Evolutionary conservation across 2,329 filamentous ascomycete species (phyloP).

Genomic region (Sporothrix pallida): DNA sequence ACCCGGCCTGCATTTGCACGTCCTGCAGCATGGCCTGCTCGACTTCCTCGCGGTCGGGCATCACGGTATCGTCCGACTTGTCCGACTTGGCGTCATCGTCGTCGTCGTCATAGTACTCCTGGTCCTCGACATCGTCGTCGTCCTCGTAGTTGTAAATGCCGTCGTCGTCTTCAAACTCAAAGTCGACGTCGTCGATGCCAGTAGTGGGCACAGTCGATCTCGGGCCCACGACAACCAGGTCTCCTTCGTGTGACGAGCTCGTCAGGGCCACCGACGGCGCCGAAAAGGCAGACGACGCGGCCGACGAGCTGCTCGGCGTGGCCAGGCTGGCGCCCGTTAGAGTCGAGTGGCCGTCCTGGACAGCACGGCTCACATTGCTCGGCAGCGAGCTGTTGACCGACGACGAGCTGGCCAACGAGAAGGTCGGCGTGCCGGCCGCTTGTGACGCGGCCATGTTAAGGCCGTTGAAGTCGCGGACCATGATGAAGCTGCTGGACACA

Average conservation of each 20-base stretch:
- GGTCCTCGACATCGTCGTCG: constrained; percentile 31
- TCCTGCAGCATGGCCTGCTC: constrained; percentile 28
- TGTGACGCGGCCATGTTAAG: neutral
- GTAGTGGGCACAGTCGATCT: neutral
- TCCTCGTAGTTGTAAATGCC: constrained; percentile 24
- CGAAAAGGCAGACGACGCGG: neutral
- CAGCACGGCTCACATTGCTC: constrained; percentile 26
- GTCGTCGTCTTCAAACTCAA: constrained; percentile 26
- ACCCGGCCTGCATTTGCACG: neutral
- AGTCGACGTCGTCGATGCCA: neutral
- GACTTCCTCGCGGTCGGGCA: constrained; percentile 38
- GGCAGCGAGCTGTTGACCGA: neutral
- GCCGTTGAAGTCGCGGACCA: constrained; percentile 23
- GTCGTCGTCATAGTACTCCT: constrained; percentile 38
- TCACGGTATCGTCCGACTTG: constrained; percentile 36
- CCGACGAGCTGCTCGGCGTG: constrained; percentile 6
- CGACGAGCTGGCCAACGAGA: neutral
- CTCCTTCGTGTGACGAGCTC: neutral
- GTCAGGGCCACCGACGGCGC: neutral
- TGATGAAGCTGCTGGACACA: constrained; percentile 20
- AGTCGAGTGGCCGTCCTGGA: constrained; percentile 28
- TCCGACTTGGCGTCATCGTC: constrained; percentile 33
- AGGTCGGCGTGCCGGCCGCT: neutral
- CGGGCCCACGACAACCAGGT: constrained; percentile 20
- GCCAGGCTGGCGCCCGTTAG: neutral